These are phyloP conservation scores for Cladobotryum protrusum DNA, from an alignment of 2,329 filamentous ascomycete species.

Conservation along the genomic window DNA sequence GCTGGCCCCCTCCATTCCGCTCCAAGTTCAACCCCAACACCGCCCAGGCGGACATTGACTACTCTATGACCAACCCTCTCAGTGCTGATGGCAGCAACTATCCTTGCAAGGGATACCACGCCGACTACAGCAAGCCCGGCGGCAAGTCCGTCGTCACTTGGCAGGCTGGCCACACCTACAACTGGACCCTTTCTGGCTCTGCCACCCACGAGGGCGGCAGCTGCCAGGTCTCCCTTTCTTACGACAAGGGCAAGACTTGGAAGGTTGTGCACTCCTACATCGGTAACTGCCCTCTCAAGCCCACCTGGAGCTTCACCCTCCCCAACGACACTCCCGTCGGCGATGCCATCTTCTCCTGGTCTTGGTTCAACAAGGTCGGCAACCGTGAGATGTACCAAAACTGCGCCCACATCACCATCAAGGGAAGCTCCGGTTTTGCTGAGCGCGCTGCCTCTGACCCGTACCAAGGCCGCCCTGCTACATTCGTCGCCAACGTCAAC, in stretches of 20 bases:
- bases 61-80: constrained; percentile 64
- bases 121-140: constrained; percentile 38
- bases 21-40: constrained; percentile 49
- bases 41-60: constrained; percentile 48
- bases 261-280: constrained; percentile 57
- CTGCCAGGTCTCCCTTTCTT: constrained; percentile 69
- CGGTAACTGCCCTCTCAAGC: constrained; percentile 46
- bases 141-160: constrained; percentile 55
- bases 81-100: constrained; percentile 55
- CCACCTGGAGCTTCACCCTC: constrained; percentile 58
- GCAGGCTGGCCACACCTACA: constrained; percentile 53
- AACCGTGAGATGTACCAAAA: constrained; percentile 85
- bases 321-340: constrained; percentile 54
- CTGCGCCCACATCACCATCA: constrained; percentile 64
- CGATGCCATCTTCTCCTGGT: constrained; percentile 67
- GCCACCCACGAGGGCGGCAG: constrained; percentile 63
- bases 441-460: constrained; percentile 26
- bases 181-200: constrained; percentile 56
- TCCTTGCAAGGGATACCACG: constrained; percentile 62
- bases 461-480: constrained; percentile 51
- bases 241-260: constrained; percentile 64
- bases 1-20: constrained; percentile 41
- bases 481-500: constrained; percentile 57
- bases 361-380: constrained; percentile 68
- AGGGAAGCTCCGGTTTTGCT: constrained; percentile 23